Evolutionary conservation across 176 grass and related monocot species (phyloP).

Genomic region (Lolium multiflorum): DNA sequence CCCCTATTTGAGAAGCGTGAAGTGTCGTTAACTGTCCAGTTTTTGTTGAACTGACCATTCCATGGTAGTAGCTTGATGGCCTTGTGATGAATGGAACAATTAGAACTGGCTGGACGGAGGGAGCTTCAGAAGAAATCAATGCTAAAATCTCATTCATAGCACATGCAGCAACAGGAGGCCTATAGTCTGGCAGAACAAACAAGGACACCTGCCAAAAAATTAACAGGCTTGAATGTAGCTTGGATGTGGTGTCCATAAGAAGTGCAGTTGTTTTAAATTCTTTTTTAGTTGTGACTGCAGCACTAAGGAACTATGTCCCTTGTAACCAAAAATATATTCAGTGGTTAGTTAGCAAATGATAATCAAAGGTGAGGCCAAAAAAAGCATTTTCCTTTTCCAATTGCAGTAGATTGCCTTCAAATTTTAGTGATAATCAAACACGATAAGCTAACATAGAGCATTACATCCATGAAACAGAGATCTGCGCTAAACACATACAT

Average conservation of each 20-base stretch:
- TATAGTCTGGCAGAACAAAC: slow-evolving; percentile 81
- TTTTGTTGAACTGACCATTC: slow-evolving; percentile 34
- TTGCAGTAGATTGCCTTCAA: neutral
- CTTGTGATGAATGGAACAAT: slow-evolving; percentile 76
- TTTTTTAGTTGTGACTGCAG: neutral
- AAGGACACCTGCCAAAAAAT: slow-evolving; percentile 68
- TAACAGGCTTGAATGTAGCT: slow-evolving; percentile 35
- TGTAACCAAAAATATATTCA: neutral
- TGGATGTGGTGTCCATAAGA: neutral
- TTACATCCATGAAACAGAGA: slow-evolving; percentile 3
- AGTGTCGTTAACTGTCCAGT: slow-evolving; percentile 42
- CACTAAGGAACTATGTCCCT: neutral
- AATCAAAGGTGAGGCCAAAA: neutral
- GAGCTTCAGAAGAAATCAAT: slow-evolving; percentile 58
- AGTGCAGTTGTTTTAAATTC: neutral
- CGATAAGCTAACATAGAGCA: slow-evolving; percentile 5
- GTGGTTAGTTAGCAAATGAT: slow-evolving; percentile 4
- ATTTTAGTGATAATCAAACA: neutral
- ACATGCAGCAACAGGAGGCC: slow-evolving; percentile 78
- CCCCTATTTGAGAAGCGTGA: slow-evolving; percentile 68
- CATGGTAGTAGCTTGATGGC: slow-evolving; percentile 43
- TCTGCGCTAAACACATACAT: neutral
- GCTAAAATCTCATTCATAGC: slow-evolving; percentile 76
- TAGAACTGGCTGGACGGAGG: slow-evolving; percentile 42
- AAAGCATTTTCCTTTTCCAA: neutral